Percentiles rank a stretch among this genome's conserved stretches.
phyloP scores from a whole-genome alignment of 2,329 filamentous ascomycete genomes.

The Fusarium nodosum region DNA sequence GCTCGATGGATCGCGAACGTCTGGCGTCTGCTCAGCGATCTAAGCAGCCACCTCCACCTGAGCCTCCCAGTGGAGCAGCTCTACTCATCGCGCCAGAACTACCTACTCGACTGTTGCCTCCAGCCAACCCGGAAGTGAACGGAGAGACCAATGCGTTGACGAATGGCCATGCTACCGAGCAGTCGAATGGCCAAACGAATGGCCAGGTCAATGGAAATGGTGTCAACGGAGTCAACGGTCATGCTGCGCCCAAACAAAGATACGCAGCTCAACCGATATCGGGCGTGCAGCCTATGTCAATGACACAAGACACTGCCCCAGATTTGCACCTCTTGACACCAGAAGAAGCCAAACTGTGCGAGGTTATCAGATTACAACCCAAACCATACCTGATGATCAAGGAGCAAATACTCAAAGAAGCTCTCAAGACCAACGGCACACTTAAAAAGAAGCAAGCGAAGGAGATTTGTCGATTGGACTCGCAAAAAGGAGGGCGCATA shows the following conservation, averaged over 20 bases:
- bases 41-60: constrained; percentile 74
- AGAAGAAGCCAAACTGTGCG: constrained; percentile 89
- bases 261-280: constrained; percentile 69
- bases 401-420: constrained; percentile 90
- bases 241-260: constrained; percentile 61
- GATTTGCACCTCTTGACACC: constrained; percentile 88
- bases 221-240: constrained; percentile 57
- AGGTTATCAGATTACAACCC: constrained; percentile 84
- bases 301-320: constrained; percentile 81
- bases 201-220: constrained; percentile 65
- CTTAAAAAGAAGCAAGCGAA: constrained; percentile 95
- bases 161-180: constrained; percentile 66
- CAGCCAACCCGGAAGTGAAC: constrained; percentile 55
- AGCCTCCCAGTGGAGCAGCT: constrained; percentile 80
- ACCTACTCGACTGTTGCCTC: constrained; percentile 67
- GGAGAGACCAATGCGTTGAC: constrained; percentile 67
- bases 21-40: constrained; percentile 79
- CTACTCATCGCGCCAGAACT: constrained; percentile 84
- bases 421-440: constrained; percentile 86
- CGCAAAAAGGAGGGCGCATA: constrained; percentile 84
- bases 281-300: constrained; percentile 72
- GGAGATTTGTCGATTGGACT: constrained; percentile 86
- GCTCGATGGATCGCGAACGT: constrained; percentile 84
- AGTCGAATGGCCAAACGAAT: constrained; percentile 59
- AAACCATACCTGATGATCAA: constrained; percentile 98